These are phyloP conservation scores for Scheffersomyces spartinae DNA, from an alignment of 805 yeast species.

Conservation along the genomic window DNA sequence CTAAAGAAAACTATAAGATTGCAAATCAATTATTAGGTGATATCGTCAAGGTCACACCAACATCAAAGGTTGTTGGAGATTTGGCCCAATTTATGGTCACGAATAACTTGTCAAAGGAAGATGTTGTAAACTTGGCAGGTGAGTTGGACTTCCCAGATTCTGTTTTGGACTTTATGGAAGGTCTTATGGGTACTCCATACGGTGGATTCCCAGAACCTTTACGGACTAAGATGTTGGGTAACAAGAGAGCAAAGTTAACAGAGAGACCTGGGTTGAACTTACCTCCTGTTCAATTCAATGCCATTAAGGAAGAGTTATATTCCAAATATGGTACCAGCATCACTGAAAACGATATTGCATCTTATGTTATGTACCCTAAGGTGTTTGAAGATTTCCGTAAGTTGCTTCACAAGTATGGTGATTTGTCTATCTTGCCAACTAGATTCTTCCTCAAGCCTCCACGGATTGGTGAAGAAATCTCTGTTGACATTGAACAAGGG, in stretches of 20 bases:
- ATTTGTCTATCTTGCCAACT: slow-evolving; percentile 89
- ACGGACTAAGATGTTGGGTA: slow-evolving; percentile 80
- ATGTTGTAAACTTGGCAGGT: slow-evolving; percentile 76
- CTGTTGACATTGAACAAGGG: slow-evolving; percentile 89
- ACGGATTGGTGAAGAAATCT: slow-evolving; percentile 76
- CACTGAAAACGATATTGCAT: slow-evolving; percentile 83
- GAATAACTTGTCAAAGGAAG: slow-evolving; percentile 77
- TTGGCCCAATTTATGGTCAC: slow-evolving; percentile 99
- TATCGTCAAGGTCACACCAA: slow-evolving; percentile 96
- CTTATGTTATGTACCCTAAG: slow-evolving; percentile 96
- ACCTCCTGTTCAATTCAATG: slow-evolving; percentile 69
- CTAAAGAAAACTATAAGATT: slow-evolving; percentile 85
- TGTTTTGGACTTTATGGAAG: slow-evolving; percentile 96
- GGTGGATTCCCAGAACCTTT: slow-evolving; percentile 99
- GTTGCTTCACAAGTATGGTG: slow-evolving; percentile 71
- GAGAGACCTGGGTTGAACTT: slow-evolving; percentile 87
- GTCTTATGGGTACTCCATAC: slow-evolving; percentile 97
- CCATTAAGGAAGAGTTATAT: slow-evolving; percentile 60
- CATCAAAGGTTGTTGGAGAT: slow-evolving; percentile 99
- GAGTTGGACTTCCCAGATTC: slow-evolving; percentile 98
- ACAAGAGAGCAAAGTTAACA: slow-evolving; percentile 84
- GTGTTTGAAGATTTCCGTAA: slow-evolving; percentile 84
- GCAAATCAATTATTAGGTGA: slow-evolving; percentile 92
- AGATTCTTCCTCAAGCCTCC: slow-evolving; percentile 82
- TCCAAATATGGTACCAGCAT: slow-evolving; percentile 64